Evolutionary conservation across 192 early-diverging fungal species (phyloP), one percentile per base, ranked within the genome.

Genomic region (Entrophospora sp.): DNA sequence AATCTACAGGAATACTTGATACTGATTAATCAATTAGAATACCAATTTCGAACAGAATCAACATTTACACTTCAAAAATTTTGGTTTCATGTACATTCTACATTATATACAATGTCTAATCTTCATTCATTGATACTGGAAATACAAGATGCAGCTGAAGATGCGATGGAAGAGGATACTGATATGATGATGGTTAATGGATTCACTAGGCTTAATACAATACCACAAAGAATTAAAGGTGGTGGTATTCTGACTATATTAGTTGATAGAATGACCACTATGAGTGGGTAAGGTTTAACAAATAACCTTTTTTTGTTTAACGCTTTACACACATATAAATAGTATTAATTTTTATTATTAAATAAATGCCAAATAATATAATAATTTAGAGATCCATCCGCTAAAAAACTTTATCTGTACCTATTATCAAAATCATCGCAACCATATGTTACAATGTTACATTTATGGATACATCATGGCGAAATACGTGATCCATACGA

Each of bases 41-140:
- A 88, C 61, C 87, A 93, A 48, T 89, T 73, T 68, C 81, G 80
- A 66, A 79, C 80, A 24, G 83, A 79, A 7, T 80, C 77, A 1
- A 71, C 81, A 6, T 96, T 97, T 71, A 89, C 92, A 5, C 69
- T 96, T n/a, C 94, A 96, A 67, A 87, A 94, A 73, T 77, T 97
- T 8, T 92, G 90, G 91, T 93, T 86, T 70, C 90, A 97, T 71
- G 69, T 95, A 27, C 82, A 87, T 38, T 92, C 93, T 22, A 89
- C 88, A 10, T 49, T 90, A 59, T 79, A 79, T 63, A 80, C 74
- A 6, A 75, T 81, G 74, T 73, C 65, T 24, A 74, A 70, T 34
- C 45, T 81, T 4, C 75, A 80, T 60, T 65, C 77, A 14, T 67
- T 82, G 16, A 75, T 73, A 1, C 69, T 58, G 44, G 70, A 75